Evolutionary conservation across 495 filamentous ascomycete species (phyloP), one percentile per base, ranked within the genome.

Genomic region (Friedmanniomyces simplex): DNA sequence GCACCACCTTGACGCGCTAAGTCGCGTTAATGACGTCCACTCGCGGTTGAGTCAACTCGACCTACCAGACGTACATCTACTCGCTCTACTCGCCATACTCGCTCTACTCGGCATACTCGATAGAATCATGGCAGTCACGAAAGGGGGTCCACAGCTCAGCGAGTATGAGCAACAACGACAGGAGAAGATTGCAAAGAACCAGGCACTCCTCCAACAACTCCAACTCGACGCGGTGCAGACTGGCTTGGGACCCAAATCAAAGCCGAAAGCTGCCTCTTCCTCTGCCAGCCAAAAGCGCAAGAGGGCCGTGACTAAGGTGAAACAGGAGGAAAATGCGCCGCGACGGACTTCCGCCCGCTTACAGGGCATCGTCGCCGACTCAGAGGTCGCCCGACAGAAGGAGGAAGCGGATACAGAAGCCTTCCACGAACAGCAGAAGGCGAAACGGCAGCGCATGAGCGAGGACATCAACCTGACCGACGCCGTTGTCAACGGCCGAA

Each of bases 381-480:
- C 83, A 49, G 83, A 87, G 55, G 77, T 80, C 20, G 81, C 83
- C 12, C 94, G 93, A 68, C 79, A 88, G 59, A 94, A 94, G 67
- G 79, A 80, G 0, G 88, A 93, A 54, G 82, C 88, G 2, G 82
- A 91, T 39, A 70, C 80, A 42, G 80, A 83, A 32, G 79, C 75
- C 0, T 69, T 77, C 16, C 74, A 75, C 58, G 80, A 86, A 61
- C 76, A 75, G 26, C 85, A 82, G 39, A 77, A 76, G 39, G 81
- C 79, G 2, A 96, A 94, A 74, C 79, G 81, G 54, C 73, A 82
- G 63, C 78, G 90, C 25, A 77, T 89, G 25, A 80, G 79, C 5
- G 89, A 82, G 16, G 82, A 86, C 36, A 75, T 90, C 54, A 79
- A 83, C 22, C 76, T 90, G 21, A 83, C 80, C 30, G 86, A 91